These are phyloP conservation scores for Magnusiomyces magnusii DNA, from an alignment of 1,139 yeast species.

Conservation along the genomic window DNA sequence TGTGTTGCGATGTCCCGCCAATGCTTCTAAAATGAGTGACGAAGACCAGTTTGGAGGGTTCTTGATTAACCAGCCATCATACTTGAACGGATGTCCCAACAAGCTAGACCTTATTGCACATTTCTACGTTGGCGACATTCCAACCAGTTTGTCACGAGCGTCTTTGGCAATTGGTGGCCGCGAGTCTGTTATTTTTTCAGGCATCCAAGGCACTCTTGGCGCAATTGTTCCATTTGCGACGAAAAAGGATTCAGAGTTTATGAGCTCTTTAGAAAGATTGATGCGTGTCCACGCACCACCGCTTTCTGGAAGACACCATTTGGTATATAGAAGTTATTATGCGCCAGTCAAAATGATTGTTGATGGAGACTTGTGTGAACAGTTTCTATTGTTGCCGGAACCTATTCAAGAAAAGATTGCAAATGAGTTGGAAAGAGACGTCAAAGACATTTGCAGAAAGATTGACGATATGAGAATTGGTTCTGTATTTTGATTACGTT, in stretches of 20 bases:
- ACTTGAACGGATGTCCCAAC: constrained; percentile 46
- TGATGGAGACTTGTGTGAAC: constrained; percentile 84
- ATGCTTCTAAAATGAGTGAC: constrained; percentile 41
- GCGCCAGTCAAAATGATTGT: constrained; percentile 67
- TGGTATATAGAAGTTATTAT: constrained; percentile 66
- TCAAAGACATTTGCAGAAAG: constrained; percentile 53
- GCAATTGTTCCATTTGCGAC: constrained; percentile 59
- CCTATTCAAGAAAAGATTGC: constrained; percentile 45
- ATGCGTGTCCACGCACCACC: constrained; percentile 41
- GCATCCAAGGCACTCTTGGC: constrained; percentile 79
- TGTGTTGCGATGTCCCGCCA: constrained; percentile 51
- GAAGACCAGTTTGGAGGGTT: constrained; percentile 43
- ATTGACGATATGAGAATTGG: constrained; percentile 52
- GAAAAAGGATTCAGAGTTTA: constrained; percentile 53
- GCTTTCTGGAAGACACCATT: constrained; percentile 58
- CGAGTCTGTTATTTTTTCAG: constrained; percentile 61
- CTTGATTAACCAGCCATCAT: constrained; percentile 30
- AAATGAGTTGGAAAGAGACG: constrained; percentile 46
- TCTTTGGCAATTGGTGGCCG: constrained; percentile 52
- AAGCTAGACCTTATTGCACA: constrained; percentile 52
- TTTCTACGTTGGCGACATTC: constrained; percentile 62
- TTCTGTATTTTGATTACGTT: constrained; percentile 31
- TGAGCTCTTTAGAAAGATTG: constrained; percentile 46
- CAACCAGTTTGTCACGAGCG: constrained; percentile 52
- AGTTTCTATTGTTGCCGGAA: constrained; percentile 38